Evolutionary conservation across 192 early-diverging fungal genomes (phyloP).

Genomic region (Jimgerdemannia lactiflua): DNA sequence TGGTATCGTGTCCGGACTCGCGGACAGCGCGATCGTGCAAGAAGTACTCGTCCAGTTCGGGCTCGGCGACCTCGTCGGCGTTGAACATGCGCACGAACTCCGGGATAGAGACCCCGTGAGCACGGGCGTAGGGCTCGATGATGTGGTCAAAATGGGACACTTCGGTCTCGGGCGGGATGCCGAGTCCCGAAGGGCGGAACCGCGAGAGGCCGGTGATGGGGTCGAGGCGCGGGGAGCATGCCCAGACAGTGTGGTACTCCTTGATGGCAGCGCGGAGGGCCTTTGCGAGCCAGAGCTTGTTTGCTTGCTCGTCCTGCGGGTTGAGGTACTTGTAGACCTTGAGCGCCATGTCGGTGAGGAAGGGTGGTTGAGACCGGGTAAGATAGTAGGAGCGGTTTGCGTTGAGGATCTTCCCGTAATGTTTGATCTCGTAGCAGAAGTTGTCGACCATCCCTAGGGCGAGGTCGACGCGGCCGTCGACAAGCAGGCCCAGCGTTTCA

Average conservation of each 20-base stretch:
- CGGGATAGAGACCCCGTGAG: constrained; percentile 60
- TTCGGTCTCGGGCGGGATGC: constrained; percentile 98
- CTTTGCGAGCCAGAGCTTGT: constrained; percentile 70
- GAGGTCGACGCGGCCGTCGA: constrained; percentile 85
- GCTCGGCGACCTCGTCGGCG: constrained; percentile 63
- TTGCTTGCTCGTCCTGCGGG: constrained; percentile 33
- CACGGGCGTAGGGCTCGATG: constrained; percentile 76
- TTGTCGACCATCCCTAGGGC: constrained; percentile 96
- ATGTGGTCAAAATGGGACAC: constrained; percentile 84
- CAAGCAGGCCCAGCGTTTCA: constrained; percentile 82
- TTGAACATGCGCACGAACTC: constrained; percentile 76
- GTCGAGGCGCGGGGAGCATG: constrained; percentile 74
- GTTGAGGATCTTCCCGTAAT: constrained; percentile 98
- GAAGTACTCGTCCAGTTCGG: constrained; percentile 92
- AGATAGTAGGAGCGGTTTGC: constrained; percentile 97
- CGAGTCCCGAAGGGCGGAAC: constrained; percentile 84
- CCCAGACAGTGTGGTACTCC: constrained; percentile 95
- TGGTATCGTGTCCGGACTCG: constrained; percentile 95
- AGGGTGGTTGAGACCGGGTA: constrained; percentile 95
- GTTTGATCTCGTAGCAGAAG: constrained; percentile 94
- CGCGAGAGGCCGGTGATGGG: constrained; percentile 69
- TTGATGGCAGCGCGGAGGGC: constrained; percentile 76
- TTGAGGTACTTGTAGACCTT: constrained; percentile 67
- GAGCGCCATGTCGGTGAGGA: constrained; percentile 93
- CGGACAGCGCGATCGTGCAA: constrained; percentile 95